Evolutionary conservation across 1,284 basidiomycete species (phyloP).

Genomic region (Blastosporella zonata): DNA sequence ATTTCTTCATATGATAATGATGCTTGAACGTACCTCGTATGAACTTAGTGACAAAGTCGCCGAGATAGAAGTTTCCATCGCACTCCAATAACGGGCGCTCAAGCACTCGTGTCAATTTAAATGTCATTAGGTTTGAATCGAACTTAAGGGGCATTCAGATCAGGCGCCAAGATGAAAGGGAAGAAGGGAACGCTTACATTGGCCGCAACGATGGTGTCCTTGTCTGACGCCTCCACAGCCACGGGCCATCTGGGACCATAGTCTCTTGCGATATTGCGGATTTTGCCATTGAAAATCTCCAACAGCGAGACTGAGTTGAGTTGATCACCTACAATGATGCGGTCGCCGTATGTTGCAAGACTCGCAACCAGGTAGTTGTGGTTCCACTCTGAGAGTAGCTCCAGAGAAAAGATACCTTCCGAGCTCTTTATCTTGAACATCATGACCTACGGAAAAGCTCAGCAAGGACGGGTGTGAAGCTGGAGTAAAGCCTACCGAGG

Average conservation of each 20-base stretch:
- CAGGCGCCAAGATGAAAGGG: not conserved
- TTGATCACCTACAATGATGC: constrained; percentile 71
- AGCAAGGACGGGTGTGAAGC: not conserved
- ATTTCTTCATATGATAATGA: not conserved
- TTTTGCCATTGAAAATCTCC: constrained; percentile 42
- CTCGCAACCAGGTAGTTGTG: constrained; percentile 80
- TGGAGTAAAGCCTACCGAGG: constrained; percentile 51
- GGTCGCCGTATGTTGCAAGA: constrained; percentile 49
- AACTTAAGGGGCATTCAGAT: constrained; percentile 27
- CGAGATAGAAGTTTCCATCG: constrained; percentile 63
- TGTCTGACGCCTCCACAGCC: constrained; percentile 51
- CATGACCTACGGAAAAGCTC: constrained; percentile 36
- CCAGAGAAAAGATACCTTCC: constrained; percentile 35
- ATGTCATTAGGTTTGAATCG: constrained; percentile 65
- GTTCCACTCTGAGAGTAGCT: constrained; percentile 60
- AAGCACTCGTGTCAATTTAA: constrained; percentile 43
- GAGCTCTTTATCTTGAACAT: constrained; percentile 39
- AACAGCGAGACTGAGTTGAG: constrained; percentile 81
- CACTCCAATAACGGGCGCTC: constrained; percentile 48
- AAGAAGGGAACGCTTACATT: constrained; percentile 53
- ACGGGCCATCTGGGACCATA: constrained; percentile 76
- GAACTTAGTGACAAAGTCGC: constrained; percentile 72
- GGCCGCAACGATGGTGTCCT: constrained; percentile 64
- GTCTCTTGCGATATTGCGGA: constrained; percentile 71
- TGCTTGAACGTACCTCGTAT: constrained; percentile 47